These are phyloP conservation scores for Cucurbita moschata DNA, from an alignment of 306 rosid genomes.

Conservation along the genomic window DNA sequence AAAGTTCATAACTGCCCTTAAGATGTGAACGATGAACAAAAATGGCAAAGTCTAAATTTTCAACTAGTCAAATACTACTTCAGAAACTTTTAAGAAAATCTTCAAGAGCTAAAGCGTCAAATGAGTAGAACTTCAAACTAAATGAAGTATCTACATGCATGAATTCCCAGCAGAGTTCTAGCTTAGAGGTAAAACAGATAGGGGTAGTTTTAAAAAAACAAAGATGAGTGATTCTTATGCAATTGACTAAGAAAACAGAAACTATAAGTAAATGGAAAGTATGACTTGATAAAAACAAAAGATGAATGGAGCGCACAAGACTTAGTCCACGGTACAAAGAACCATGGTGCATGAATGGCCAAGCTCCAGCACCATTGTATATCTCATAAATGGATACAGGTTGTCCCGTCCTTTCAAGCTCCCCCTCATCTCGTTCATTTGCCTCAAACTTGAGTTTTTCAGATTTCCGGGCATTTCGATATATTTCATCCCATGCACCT, in stretches of 20 bases:
- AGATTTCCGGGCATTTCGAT: slow-evolving; percentile 78
- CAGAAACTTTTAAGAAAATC: not conserved
- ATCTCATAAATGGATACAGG: slow-evolving; percentile 83
- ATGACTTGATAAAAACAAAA: not conserved
- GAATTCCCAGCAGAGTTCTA: not conserved
- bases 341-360: slow-evolving; percentile 94
- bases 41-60: not conserved
- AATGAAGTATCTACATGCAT: not conserved
- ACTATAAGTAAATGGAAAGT: slow-evolving; percentile 1
- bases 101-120: not conserved
- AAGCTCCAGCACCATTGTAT: slow-evolving; percentile 67
- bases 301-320: slow-evolving; percentile 49
- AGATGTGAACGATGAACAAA: not conserved
- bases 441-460: slow-evolving; percentile 76
- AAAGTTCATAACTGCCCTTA: not conserved
- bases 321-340: slow-evolving; percentile 93
- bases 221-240: not conserved
- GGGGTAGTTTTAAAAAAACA: not conserved
- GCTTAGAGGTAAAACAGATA: not conserved
- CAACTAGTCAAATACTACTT: not conserved
- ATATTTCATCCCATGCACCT: slow-evolving; percentile 75
- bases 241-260: not conserved
- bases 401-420: slow-evolving; percentile 92
- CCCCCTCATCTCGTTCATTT: slow-evolving; percentile 98
- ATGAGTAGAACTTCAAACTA: not conserved